Percentiles rank a stretch among this genome's conserved stretches.
Conservation (phyloP, 2,329 filamentous ascomycete genomes). For the Trichoderma afroharzianum region DNA sequence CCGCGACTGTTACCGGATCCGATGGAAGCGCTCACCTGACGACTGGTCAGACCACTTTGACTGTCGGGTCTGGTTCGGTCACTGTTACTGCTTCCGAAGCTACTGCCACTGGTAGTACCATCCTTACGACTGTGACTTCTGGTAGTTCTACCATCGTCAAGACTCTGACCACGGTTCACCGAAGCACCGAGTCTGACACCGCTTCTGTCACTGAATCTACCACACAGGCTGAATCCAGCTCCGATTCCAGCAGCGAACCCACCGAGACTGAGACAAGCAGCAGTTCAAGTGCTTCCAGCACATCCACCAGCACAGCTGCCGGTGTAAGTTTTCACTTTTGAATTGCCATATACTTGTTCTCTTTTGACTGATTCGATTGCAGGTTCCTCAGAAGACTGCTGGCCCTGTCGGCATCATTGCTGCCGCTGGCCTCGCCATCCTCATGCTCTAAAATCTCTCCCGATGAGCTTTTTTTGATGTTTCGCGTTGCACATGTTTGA, state of each 20-base stretch:
- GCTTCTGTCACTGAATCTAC: constrained; percentile 21
- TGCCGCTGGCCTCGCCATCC: constrained; percentile 46
- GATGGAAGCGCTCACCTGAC: constrained; percentile 25
- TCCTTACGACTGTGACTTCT: constrained; percentile 25
- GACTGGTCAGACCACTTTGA: constrained; percentile 27
- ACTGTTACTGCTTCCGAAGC: constrained; percentile 18
- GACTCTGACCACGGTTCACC: constrained; percentile 27
- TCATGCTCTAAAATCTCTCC: constrained; percentile 41
- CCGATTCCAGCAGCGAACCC: constrained; percentile 18
- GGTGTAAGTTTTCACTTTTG: constrained; percentile 29
- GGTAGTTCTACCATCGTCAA: constrained; percentile 23
- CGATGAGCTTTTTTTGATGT: constrained; percentile 22
- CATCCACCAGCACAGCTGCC: constrained; percentile 22
- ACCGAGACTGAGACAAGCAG: constrained; percentile 10
- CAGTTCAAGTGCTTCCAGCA: constrained; percentile 15
- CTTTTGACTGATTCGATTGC: background rate
- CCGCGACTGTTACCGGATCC: constrained; percentile 23
- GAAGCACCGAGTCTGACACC: constrained; percentile 23
- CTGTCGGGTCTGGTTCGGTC: constrained; percentile 21
- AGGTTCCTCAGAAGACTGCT: constrained; percentile 41
- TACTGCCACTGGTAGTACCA: constrained; percentile 15
- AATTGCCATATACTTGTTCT: background rate
- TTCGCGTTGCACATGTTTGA: constrained; percentile 38
- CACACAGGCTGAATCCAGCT: background rate
- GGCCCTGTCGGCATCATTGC: constrained; percentile 46